Conservation (phyloP, 345 rosid species). For the Syzygium aromaticum region DNA sequence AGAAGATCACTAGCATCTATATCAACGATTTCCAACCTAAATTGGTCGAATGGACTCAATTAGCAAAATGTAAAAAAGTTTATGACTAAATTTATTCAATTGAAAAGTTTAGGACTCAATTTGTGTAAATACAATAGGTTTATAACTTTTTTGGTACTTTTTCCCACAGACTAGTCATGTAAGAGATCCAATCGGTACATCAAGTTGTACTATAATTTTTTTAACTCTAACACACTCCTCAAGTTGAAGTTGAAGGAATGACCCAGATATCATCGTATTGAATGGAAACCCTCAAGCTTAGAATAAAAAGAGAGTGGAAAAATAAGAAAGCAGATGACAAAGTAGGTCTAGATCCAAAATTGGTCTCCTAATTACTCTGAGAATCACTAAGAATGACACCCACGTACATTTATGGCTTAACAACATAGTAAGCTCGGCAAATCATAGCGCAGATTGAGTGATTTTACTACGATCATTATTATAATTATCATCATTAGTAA, state of each 20-base stretch:
- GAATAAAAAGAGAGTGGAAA: not conserved
- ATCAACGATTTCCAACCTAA: no score
- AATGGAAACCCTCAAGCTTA: not conserved
- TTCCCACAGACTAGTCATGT: not conserved
- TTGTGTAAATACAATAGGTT: no score
- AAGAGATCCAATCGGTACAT: not conserved
- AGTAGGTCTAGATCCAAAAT: not conserved
- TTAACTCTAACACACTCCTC: not conserved
- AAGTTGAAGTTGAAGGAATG: not conserved
- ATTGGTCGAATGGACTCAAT: no score
- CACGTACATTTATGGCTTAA: not conserved
- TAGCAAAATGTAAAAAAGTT: no score
- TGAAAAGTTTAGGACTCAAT: no score
- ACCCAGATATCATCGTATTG: not conserved
- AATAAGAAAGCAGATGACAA: not conserved
- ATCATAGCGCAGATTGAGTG: not conserved
- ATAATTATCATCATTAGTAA: not conserved
- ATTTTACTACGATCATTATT: not conserved
- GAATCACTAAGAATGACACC: not conserved
- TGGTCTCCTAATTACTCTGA: not conserved
- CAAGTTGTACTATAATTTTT: not conserved
- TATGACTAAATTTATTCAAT: no score
- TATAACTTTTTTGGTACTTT: no score
- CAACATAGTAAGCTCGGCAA: not conserved
- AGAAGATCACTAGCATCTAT: no score